Percentiles rank a stretch among this genome's conserved stretches.
These are phyloP conservation scores for Miamiensis avidus DNA, from an alignment of 169 alveolate species.

Conservation along the genomic window DNA sequence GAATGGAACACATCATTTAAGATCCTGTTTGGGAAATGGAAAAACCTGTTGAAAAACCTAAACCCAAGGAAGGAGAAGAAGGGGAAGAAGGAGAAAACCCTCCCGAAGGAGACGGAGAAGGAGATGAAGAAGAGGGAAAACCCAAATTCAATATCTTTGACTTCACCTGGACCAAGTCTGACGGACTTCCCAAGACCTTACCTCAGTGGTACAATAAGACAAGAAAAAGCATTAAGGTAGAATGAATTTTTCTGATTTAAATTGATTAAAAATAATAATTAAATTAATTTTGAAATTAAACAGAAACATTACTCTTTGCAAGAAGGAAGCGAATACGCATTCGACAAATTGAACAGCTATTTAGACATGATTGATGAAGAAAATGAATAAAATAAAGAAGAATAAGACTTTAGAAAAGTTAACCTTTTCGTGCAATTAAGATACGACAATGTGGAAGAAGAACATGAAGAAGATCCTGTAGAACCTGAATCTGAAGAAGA, in stretches of 20 bases:
- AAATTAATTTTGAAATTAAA: background rate
- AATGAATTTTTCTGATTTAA: background rate
- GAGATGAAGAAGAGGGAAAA: conserved; percentile 25
- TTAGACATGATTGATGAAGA: conserved; percentile 14
- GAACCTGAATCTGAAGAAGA: conserved; percentile 19
- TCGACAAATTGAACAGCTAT: conserved; percentile 1
- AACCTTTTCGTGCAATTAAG: conserved; percentile 17
- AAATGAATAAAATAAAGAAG: conserved; percentile 26
- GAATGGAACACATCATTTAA: background rate
- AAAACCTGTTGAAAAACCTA: conserved; percentile 22
- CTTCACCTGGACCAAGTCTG: conserved; percentile 14
- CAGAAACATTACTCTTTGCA: conserved; percentile 18
- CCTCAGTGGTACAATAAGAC: conserved; percentile 25
- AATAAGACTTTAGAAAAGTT: conserved; percentile 29
- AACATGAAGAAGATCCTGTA: conserved; percentile 11
- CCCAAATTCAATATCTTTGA: conserved; percentile 29
- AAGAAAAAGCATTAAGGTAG: conserved; percentile 11
- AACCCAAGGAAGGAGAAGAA: conserved; percentile 6
- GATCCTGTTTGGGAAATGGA: conserved; percentile 8
- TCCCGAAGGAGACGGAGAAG: conserved; percentile 5
- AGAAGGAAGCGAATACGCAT: conserved; percentile 1
- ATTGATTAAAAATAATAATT: background rate
- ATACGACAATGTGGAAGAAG: conserved; percentile 19
- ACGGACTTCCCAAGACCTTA: conserved; percentile 20
- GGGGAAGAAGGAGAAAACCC: conserved; percentile 4